Percentiles rank a stretch among this genome's conserved stretches.
These are phyloP conservation scores for Coelastrella sp. DNA, from an alignment of 139 green algal genomes.

Conservation along the genomic window DNA sequence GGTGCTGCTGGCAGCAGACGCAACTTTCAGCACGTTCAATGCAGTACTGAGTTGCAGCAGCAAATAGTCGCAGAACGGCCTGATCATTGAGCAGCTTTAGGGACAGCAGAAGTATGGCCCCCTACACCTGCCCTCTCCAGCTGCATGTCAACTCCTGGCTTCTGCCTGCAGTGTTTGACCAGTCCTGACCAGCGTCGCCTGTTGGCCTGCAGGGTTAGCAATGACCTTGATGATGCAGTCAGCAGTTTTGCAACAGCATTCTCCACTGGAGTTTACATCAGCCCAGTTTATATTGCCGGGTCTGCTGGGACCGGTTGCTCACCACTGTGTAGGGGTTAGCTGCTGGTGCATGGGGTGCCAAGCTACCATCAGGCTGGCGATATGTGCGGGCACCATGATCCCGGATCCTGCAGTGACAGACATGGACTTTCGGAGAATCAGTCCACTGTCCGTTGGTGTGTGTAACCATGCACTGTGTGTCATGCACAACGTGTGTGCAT, in stretches of 20 bases:
- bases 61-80: too few species aligned
- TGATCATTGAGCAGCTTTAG: too few species aligned
- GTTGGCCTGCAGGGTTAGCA: constrained; percentile 15
- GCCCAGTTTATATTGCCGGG: too few species aligned
- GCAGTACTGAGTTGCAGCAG: too few species aligned
- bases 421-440: too few species aligned
- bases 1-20: too few species aligned
- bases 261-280: too few species aligned
- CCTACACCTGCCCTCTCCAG: constrained; percentile 1
- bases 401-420: background rate
- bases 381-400: constrained; percentile 1
- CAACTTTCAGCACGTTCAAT: too few species aligned
- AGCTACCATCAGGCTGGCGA: constrained; percentile 15
- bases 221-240: background rate
- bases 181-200: constrained; percentile 10
- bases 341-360: background rate
- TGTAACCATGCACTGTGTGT: too few species aligned
- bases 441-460: too few species aligned
- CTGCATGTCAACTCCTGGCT: constrained; percentile 15
- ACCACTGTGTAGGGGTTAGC: constrained; percentile 17
- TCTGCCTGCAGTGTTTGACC: constrained; percentile 30
- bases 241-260: too few species aligned
- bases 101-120: background rate
- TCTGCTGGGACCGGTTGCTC: background rate
- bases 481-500: too few species aligned